phyloP scores from a whole-genome alignment of 441 rosid species.

The Hypseocharis bilobata region DNA sequence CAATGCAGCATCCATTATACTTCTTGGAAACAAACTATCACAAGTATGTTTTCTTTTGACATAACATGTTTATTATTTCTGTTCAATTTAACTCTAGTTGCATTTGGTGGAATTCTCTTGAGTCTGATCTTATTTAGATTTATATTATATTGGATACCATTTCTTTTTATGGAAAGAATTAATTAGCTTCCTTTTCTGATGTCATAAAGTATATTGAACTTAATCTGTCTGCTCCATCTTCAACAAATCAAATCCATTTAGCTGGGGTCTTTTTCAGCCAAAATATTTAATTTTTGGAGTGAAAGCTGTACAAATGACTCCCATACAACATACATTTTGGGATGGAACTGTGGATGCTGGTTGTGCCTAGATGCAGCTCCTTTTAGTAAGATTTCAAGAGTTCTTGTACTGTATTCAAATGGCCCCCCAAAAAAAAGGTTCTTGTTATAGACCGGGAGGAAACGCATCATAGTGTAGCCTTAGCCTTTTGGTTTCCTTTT shows the following conservation, averaged over 20 bases:
- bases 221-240: neutral
- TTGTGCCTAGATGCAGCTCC: neutral
- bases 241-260: neutral
- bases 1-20: constrained; percentile 76
- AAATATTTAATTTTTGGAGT: neutral
- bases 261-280: neutral
- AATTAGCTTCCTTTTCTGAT: neutral
- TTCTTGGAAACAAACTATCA: constrained; percentile 72
- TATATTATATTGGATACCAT: neutral
- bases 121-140: neutral
- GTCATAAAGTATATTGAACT: neutral
- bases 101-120: neutral
- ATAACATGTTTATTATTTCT: neutral
- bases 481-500: neutral
- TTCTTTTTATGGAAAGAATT: neutral
- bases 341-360: neutral
- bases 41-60: constrained; percentile 40
- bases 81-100: neutral
- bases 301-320: neutral
- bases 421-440: neutral
- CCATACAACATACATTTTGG: neutral
- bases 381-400: too few relatives aligned
- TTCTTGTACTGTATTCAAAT: neutral
- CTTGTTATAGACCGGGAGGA: neutral
- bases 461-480: neutral